A percentile compares a stretch with the other conserved stretches of the same genome.
phyloP scores from a whole-genome alignment of 495 filamentous ascomycete genomes.

The Hypomontagnella monticulosa region DNA sequence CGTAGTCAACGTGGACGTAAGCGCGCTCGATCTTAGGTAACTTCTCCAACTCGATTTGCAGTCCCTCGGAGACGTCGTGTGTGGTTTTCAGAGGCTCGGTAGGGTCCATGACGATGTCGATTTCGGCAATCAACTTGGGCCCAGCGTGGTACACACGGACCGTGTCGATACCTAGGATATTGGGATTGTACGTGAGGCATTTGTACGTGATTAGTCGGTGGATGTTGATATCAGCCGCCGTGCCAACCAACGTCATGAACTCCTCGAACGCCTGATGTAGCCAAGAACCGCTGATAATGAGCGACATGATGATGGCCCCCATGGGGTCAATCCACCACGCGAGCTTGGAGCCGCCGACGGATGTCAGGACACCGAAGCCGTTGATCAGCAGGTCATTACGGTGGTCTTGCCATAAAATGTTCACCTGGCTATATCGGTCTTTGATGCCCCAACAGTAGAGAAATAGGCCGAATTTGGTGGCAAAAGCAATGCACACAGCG shows the following conservation, averaged over 20 bases:
- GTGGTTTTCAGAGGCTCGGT: constrained; percentile 74
- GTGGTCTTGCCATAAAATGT: constrained; percentile 93
- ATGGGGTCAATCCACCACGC: constrained; percentile 96
- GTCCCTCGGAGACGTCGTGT: constrained; percentile 92
- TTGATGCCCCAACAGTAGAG: constrained; percentile 91
- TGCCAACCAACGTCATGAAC: constrained; percentile 89
- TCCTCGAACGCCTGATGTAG: constrained; percentile 84
- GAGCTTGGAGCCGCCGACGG: constrained; percentile 84
- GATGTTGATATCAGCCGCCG: constrained; percentile 83
- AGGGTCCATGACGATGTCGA: constrained; percentile 87
- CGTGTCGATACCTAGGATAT: constrained; percentile 87
- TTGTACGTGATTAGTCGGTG: constrained; percentile 97
- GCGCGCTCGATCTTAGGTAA: constrained; percentile 92
- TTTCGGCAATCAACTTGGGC: constrained; percentile 88
- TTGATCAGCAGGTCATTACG: constrained; percentile 91
- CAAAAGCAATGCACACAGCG: constrained; percentile 85
- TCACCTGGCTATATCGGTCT: constrained; percentile 85
- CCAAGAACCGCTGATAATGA: constrained; percentile 82
- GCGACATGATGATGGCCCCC: constrained; percentile 85
- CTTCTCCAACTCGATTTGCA: constrained; percentile 94
- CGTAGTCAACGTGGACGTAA: constrained; percentile 98
- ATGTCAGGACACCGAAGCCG: constrained; percentile 89
- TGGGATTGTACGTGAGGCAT: constrained; percentile 88
- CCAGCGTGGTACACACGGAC: constrained; percentile 93
- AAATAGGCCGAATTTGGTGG: constrained; percentile 84